Evolutionary conservation across 2,329 filamentous ascomycete species (phyloP).

Genomic region (Chrysosphaeria jannelii): DNA sequence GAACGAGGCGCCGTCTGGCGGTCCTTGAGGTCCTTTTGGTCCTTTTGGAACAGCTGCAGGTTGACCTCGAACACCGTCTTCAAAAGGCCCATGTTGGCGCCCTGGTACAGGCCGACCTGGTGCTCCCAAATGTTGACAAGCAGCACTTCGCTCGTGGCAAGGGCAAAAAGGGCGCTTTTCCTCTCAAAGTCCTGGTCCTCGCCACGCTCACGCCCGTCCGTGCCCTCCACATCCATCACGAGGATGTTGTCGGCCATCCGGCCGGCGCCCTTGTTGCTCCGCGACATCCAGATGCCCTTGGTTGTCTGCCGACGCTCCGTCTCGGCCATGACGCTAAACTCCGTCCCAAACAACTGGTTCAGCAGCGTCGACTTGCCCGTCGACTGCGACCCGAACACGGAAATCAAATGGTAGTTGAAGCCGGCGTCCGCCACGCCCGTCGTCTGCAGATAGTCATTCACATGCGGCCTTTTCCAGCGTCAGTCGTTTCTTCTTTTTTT

Average conservation of each 20-base stretch:
- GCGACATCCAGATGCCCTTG: conserved; percentile 98
- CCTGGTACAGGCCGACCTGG: conserved; percentile 91
- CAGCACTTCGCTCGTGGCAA: conserved; percentile 90
- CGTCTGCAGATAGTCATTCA: conserved; percentile 54
- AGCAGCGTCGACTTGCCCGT: conserved; percentile 94
- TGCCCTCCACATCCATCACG: conserved; percentile 98
- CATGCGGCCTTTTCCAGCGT: conserved; percentile 24
- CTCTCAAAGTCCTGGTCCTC: conserved; percentile 98
- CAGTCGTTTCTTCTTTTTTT: neutral
- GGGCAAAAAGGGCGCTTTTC: conserved; percentile 87
- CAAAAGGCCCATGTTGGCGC: conserved; percentile 91
- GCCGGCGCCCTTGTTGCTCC: conserved; percentile 44
- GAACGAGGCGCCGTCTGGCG: conserved; percentile 47
- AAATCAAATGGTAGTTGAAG: conserved; percentile 98
- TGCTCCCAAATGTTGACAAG: conserved; percentile 99
- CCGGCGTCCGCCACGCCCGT: conserved; percentile 63
- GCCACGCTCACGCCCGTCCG: conserved; percentile 79
- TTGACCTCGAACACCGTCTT: conserved; percentile 99
- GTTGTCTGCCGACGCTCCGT: conserved; percentile 82
- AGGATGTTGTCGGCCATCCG: conserved; percentile 91
- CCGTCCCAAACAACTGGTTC: conserved; percentile 82
- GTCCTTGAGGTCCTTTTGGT: conserved; percentile 46
- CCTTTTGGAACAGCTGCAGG: conserved; percentile 83
- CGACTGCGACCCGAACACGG: conserved; percentile 94
- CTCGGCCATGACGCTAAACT: conserved; percentile 96